Evolutionary conservation across 73 alveolate species (phyloP), one percentile per base, ranked within the genome.

Genomic region (Paramecium pentaurelia): DNA sequence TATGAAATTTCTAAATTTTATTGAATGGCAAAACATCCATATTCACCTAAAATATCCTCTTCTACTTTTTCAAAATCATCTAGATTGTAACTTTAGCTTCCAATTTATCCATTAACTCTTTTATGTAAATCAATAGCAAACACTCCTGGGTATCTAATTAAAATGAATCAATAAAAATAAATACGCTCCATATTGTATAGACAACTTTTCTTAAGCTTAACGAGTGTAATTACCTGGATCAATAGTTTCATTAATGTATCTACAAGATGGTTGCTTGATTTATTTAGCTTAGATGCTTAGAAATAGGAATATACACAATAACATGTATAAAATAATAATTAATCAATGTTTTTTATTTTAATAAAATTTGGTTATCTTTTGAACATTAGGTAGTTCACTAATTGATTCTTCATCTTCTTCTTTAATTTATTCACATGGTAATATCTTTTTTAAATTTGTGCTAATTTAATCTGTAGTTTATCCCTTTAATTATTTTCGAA

Each of bases 81-180:
- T 11, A 77, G 42, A 77, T 77, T 32, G n/a, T 12, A 22, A 18
- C 49, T 42, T 77, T 77, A 11, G 12, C 32, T 11, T 36, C 45
- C 49, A 6, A 38, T 38, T 18, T 77, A n/a, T 22, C 73, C 73
- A 42, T 77, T 30, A 8, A 71, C 42, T 20, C 90, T 73, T 40
- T 77, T 77, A 36, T 42, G 38, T 20, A 77, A 77, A 77, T 77
- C 90, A 42, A 77, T 18, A 22, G 90, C 90, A 20, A 77, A 77
- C 2, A 77, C 90, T 20, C 90, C 90, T 4, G 90, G 90, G 49
- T 77, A 77, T 18, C 90, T 77, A 77, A 36, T 8, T 8, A 38
- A 14, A 18, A 60, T 60, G 77, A 60, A 60, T 60, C 77, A 60
- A 60, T 49, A 49, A 49, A 4, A 49, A 49, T 25, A 14, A 49